Conservation (phyloP, 2,329 filamentous ascomycete species). For the Bipolaris victoriae region DNA sequence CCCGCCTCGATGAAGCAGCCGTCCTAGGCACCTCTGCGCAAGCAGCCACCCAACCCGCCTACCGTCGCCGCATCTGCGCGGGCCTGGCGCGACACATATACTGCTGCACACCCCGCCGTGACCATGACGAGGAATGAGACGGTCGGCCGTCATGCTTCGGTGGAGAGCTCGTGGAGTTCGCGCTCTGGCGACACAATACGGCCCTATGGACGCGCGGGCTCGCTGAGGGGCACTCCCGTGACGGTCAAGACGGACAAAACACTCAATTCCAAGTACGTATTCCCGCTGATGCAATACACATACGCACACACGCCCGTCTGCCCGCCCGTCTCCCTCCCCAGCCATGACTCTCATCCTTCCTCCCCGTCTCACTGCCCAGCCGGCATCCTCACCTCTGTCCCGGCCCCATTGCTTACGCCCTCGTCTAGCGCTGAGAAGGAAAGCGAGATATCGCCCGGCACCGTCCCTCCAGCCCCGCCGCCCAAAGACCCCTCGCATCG, state of each 20-base stretch:
- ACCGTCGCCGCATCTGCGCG: slow-evolving; percentile 22
- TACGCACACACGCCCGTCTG: slow-evolving; percentile 1
- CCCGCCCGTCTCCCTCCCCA: background rate
- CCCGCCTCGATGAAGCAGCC: slow-evolving; percentile 49
- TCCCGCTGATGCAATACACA: slow-evolving; percentile 12
- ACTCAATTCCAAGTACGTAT: slow-evolving; percentile 52
- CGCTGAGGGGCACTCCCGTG: slow-evolving; percentile 47
- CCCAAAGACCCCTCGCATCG: slow-evolving; percentile 45
- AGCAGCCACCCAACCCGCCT: slow-evolving; percentile 34
- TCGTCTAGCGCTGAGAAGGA: slow-evolving; percentile 53
- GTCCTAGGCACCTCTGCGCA: slow-evolving; percentile 43
- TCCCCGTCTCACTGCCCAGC: slow-evolving; percentile 32
- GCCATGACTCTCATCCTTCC: slow-evolving; percentile 22
- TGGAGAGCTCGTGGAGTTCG: slow-evolving; percentile 70
- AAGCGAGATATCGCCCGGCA: slow-evolving; percentile 52
- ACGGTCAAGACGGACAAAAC: slow-evolving; percentile 64
- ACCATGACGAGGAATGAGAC: slow-evolving; percentile 71
- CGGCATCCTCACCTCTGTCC: slow-evolving; percentile 12
- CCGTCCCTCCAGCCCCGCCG: slow-evolving; percentile 44
- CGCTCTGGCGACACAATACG: slow-evolving; percentile 70
- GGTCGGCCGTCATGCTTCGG: slow-evolving; percentile 68
- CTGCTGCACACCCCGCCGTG: slow-evolving; percentile 24
- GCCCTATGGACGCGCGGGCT: slow-evolving; percentile 47
- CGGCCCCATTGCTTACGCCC: slow-evolving; percentile 34
- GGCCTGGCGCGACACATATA: slow-evolving; percentile 23